A percentile compares a stretch with the other conserved stretches of the same genome.
phyloP scores from a whole-genome alignment of 176 grass and related monocot species.

The Themeda triandra region DNA sequence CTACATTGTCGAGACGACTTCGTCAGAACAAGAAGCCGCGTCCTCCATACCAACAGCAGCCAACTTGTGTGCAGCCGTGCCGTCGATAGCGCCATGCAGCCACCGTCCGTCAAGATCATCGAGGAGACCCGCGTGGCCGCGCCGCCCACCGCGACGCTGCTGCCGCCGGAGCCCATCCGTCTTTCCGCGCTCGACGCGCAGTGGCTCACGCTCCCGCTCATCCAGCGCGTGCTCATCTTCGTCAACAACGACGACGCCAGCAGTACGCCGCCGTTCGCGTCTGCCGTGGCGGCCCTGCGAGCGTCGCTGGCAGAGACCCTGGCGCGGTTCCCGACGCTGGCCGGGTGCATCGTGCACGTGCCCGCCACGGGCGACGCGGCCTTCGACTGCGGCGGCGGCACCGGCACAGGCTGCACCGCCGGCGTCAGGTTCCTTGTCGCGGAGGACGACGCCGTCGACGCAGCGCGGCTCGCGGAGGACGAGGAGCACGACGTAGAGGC shows the following conservation, averaged over 20 bases:
- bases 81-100: background rate
- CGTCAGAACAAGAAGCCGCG: too few relatives aligned
- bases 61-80: background rate
- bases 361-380: slow-evolving; percentile 5
- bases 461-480: background rate
- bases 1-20: too few relatives aligned
- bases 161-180: background rate
- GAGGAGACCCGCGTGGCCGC: slow-evolving; percentile 6
- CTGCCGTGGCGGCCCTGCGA: slow-evolving; percentile 12
- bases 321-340: slow-evolving; percentile 21
- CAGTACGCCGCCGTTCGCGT: slow-evolving; percentile 3
- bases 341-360: background rate
- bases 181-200: slow-evolving; percentile 28
- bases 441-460: slow-evolving; percentile 11
- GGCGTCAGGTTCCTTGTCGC: slow-evolving; percentile 36
- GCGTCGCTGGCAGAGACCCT: slow-evolving; percentile 13
- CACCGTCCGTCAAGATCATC: background rate
- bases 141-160: background rate
- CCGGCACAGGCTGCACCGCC: background rate
- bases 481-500: slow-evolving; percentile 21
- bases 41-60: too few relatives aligned
- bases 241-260: background rate
- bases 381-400: slow-evolving; percentile 32
- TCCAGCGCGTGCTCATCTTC: slow-evolving; percentile 33
- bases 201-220: slow-evolving; percentile 30